Evolutionary conservation across 179 eudicot species (phyloP).

Genomic region (Carnegiea gigantea): DNA sequence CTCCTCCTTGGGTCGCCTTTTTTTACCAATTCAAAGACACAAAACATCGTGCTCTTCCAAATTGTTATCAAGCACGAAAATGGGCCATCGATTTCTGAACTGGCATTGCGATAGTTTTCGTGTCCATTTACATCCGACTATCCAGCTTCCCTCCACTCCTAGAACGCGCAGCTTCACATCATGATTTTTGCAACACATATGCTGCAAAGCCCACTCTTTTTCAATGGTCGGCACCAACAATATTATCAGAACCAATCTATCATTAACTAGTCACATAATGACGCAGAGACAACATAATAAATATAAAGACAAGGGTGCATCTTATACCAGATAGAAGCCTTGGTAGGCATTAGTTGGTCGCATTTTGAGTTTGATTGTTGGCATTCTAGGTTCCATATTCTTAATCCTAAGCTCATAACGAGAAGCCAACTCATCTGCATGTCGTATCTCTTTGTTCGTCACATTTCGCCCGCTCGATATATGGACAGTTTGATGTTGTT

Average conservation of each 20-base stretch:
- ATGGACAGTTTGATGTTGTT: not conserved
- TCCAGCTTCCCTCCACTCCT: slow-evolving; percentile 7
- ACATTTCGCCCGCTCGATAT: slow-evolving; percentile 22
- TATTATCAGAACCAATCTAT: not conserved
- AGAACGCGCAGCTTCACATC: slow-evolving; percentile 18
- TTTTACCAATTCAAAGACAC: slow-evolving; percentile 19
- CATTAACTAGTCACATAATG: not conserved
- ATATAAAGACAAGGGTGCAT: not conserved
- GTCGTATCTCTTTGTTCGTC: not conserved
- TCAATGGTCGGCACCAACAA: slow-evolving; percentile 20
- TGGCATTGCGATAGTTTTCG: slow-evolving; percentile 5
- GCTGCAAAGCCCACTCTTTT: slow-evolving; percentile 18
- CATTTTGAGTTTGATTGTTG: slow-evolving; percentile 17
- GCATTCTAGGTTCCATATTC: not conserved
- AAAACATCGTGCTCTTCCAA: slow-evolving; percentile 20
- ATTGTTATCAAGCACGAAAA: slow-evolving; percentile 23
- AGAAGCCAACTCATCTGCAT: not conserved
- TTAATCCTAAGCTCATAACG: not conserved
- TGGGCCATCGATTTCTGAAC: slow-evolving; percentile 10
- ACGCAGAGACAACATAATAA: not conserved
- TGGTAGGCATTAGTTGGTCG: slow-evolving; percentile 12
- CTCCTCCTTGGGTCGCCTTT: not conserved
- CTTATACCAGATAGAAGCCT: slow-evolving; percentile 18
- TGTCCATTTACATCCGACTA: slow-evolving; percentile 23
- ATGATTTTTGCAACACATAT: not conserved